These are phyloP conservation scores for Yarrowia osloensis DNA, from an alignment of 805 yeast species.

Conservation along the genomic window DNA sequence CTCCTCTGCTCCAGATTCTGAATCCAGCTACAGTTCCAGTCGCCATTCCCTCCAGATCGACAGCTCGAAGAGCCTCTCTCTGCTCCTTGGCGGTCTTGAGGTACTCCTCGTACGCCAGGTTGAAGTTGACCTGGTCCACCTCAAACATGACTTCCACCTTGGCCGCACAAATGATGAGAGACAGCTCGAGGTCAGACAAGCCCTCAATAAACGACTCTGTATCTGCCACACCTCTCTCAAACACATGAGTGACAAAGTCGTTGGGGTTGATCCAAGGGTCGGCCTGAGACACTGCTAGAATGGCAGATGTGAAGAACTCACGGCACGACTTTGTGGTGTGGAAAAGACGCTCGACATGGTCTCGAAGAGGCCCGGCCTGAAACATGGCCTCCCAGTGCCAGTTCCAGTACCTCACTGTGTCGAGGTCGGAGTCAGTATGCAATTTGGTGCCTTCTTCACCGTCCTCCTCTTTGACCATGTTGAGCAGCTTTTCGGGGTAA, in stretches of 20 bases:
- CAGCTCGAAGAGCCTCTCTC: conserved; percentile 42
- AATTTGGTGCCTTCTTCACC: not conserved
- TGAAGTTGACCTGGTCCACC: conserved; percentile 67
- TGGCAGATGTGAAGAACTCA: conserved; percentile 40
- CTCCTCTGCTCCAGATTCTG: conserved; percentile 62
- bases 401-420: conserved; percentile 35
- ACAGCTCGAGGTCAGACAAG: conserved; percentile 70
- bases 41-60: conserved; percentile 39
- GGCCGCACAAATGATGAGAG: conserved; percentile 72
- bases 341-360: conserved; percentile 50
- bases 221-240: conserved; percentile 36
- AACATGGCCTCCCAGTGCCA: conserved; percentile 32
- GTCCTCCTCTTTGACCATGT: conserved; percentile 8
- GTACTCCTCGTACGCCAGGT: conserved; percentile 77
- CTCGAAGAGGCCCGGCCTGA: conserved; percentile 41
- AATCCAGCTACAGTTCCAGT: conserved; percentile 47
- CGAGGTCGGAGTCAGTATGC: conserved; percentile 29
- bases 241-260: conserved; percentile 31
- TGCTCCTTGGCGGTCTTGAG: conserved; percentile 52
- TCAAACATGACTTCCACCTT: conserved; percentile 64
- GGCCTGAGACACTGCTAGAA: conserved; percentile 39
- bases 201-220: conserved; percentile 41
- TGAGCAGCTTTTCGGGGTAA: conserved; percentile 33
- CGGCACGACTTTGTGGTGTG: conserved; percentile 61
- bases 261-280: conserved; percentile 35